A percentile compares a stretch with the other conserved stretches of the same genome.
These are phyloP conservation scores for Elsinoe fawcettii DNA, from an alignment of 2,329 filamentous ascomycete genomes.

Conservation along the genomic window DNA sequence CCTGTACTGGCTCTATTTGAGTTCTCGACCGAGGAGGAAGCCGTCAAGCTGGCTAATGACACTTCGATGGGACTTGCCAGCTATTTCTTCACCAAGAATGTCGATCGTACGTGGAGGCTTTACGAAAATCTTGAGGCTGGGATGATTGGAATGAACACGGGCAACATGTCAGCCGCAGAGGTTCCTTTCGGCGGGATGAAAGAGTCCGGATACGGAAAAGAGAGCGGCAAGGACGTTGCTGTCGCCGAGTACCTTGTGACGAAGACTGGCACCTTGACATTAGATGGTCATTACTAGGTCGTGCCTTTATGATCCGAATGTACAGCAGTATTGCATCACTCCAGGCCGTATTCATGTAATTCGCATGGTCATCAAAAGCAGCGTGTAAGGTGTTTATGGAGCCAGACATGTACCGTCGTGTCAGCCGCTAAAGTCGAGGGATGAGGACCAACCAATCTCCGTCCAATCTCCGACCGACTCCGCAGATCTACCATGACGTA, in stretches of 20 bases:
- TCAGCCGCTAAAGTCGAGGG: no score
- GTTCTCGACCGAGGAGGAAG: slow-evolving; percentile 61
- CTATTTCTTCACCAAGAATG: slow-evolving; percentile 61
- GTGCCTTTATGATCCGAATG: neutral
- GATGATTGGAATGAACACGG: slow-evolving; percentile 59
- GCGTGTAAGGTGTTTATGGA: no score
- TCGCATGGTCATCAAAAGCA: no score
- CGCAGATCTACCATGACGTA: slow-evolving; percentile 1
- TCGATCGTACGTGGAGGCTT: slow-evolving; percentile 58
- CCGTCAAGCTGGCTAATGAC: slow-evolving; percentile 51
- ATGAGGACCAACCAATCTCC: slow-evolving; percentile 6
- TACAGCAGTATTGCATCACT: neutral
- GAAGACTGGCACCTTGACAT: slow-evolving; percentile 57
- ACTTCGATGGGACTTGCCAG: slow-evolving; percentile 58
- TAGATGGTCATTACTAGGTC: slow-evolving; percentile 47
- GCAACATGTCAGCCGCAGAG: slow-evolving; percentile 58
- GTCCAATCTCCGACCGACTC: neutral
- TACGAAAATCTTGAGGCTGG: slow-evolving; percentile 61
- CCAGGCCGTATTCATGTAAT: no score
- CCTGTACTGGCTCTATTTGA: slow-evolving; percentile 56
- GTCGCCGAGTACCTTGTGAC: slow-evolving; percentile 51
- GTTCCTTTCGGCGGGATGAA: slow-evolving; percentile 62
- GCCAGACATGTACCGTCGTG: no score
- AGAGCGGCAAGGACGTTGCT: slow-evolving; percentile 59
- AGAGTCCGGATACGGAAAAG: slow-evolving; percentile 60